These are phyloP conservation scores for Chaetomiaceae sp. DNA, from an alignment of 2,329 filamentous ascomycete species.

Conservation along the genomic window DNA sequence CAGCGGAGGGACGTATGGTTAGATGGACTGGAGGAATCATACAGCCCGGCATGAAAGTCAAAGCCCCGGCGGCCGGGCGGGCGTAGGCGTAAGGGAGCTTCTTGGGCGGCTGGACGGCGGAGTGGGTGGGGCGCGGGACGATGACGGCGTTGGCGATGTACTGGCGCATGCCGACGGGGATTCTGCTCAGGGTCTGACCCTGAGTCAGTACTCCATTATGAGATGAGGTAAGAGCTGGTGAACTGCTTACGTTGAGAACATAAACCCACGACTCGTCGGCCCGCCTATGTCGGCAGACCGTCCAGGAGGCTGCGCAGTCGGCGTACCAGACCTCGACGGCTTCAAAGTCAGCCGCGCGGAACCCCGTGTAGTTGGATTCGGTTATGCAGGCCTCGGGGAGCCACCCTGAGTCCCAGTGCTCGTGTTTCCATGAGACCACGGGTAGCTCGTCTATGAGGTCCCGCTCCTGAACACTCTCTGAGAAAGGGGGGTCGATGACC, in stretches of 20 bases:
- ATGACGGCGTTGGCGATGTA: conserved; percentile 15
- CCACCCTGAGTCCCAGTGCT: conserved; percentile 4
- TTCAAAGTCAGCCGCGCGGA: conserved; percentile 10
- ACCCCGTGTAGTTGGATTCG: conserved; percentile 9
- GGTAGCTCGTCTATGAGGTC: conserved; percentile 7
- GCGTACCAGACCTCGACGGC: conserved; percentile 12
- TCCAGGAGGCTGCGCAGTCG: conserved; percentile 14
- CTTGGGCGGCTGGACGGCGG: not conserved
- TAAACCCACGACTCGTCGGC: conserved; percentile 7
- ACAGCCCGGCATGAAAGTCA: not conserved
- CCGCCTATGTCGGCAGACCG: conserved; percentile 13
- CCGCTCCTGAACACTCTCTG: conserved; percentile 7
- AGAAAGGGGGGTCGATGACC: conserved; percentile 9
- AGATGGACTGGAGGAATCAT: too few relatives aligned
- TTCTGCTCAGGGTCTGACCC: conserved; percentile 21
- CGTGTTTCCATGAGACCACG: not conserved
- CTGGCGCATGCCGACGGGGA: conserved; percentile 20
- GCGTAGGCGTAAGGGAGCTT: conserved; percentile 13
- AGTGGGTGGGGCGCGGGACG: not conserved
- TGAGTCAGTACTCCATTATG: not conserved
- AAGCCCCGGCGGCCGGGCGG: conserved; percentile 9
- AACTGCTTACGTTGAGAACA: conserved; percentile 8
- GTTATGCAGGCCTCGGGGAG: conserved; percentile 13
- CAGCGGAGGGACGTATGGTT: too few relatives aligned
- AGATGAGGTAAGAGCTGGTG: too few relatives aligned